Base-by-base conservation (phyloP, 495 filamentous ascomycete species). In the Staphylotrichum tortipilum region DNA sequence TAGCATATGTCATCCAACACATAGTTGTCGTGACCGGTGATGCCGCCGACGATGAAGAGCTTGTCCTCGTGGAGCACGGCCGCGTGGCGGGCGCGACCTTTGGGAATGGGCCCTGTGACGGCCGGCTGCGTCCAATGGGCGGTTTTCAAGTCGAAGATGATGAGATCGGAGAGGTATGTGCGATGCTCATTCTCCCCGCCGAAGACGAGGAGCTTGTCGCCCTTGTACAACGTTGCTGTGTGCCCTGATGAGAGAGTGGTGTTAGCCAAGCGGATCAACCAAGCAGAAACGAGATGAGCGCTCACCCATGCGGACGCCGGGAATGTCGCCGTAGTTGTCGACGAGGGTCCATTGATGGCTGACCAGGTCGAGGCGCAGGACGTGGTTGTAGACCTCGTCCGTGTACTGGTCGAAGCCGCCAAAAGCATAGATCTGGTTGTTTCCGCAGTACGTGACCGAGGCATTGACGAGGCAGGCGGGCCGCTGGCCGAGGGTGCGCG, bases 371-470 rank as follows among this genome's bases (percentile, higher is more conserved):
- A 98, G 69, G 55, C 78, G 83, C 40, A 98, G 74, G 39, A 98
- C 92, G 70, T 97, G 94, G 62, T 98, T 98, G 73, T 97, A 98
- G 22, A 98, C 92, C 76, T 98, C 92, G 65, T 98, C 92, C 8
- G 92, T 97, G 62, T 92, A 97, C 63, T 95, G 90, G 62, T 98
- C 92, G 57, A 98, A 98, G n/a, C 92, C 92, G 11, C 92, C 92
- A 70, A 98, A 98, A 22, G 90, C 92, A 68, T 95, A 96, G 57
- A 98, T 96, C 62, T 86, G 81, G 68, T 95, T 89, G 66, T 94
- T 87, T 38, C 88, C 88, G 61, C 90, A 94, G 67, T 94, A 95
- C 15, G 92, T 97, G 44, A 97, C 89, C 12, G 94, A 96, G 47
- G 92, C 92, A 74, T 96, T 97, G 46, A 97, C 91, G 34, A 98